Percentiles rank a stretch among this genome's conserved stretches.
Evolutionary conservation across 495 filamentous ascomycete species (phyloP).

Genomic region (Elasticomyces elasticus): DNA sequence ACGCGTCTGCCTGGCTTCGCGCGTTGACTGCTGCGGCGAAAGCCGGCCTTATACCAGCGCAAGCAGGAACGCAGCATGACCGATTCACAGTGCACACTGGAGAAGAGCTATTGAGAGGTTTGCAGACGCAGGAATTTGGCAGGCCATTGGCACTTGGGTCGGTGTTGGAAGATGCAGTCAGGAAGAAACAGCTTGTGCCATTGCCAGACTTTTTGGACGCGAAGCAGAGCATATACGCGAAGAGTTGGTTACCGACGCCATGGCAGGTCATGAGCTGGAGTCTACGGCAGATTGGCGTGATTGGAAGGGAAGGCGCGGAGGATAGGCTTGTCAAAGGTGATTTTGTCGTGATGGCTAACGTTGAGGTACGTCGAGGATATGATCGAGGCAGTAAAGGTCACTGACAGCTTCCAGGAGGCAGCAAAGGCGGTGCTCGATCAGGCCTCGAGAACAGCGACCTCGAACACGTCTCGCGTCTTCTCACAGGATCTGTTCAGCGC

Average conservation of each 20-base stretch:
- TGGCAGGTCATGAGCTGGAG: conserved; percentile 67
- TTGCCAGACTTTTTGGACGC: conserved; percentile 49
- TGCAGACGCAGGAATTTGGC: conserved; percentile 73
- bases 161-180: conserved; percentile 66
- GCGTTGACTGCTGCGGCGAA: conserved; percentile 58
- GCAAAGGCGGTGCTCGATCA: conserved; percentile 23
- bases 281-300: conserved; percentile 55
- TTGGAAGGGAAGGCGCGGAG: conserved; percentile 38
- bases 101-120: conserved; percentile 54
- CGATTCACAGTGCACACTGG: conserved; percentile 57
- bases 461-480: conserved; percentile 22
- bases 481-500: conserved; percentile 13
- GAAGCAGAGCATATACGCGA: conserved; percentile 53
- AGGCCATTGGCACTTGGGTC: conserved; percentile 70
- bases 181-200: conserved; percentile 57
- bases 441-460: conserved; percentile 18
- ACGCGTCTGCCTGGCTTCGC: conserved; percentile 71
- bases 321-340: conserved; percentile 42
- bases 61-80: conserved; percentile 30
- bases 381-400: background rate
- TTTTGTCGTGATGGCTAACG: conserved; percentile 51
- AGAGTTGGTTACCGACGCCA: conserved; percentile 43
- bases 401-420: conserved; percentile 18
- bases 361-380: conserved; percentile 38
- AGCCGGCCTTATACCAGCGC: conserved; percentile 52